Conservation (phyloP, 176 grass and related monocot species). For the Juncus effusus region DNA sequence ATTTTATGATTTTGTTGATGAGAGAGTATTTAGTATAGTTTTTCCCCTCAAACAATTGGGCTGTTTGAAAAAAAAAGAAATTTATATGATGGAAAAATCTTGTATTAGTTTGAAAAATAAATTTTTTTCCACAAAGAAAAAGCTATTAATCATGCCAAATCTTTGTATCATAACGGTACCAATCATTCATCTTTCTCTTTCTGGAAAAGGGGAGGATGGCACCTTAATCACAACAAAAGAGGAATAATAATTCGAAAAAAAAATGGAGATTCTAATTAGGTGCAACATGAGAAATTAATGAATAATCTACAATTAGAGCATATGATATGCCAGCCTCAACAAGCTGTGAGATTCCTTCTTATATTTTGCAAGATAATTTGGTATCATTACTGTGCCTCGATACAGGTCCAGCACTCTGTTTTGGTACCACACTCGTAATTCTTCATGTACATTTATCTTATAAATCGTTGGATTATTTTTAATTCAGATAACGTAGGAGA, state of each 20-base stretch:
- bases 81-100: no score
- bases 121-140: no score
- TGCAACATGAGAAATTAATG: constrained; percentile 5
- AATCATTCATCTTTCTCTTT: constrained; percentile 10
- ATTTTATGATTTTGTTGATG: no score
- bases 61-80: no score
- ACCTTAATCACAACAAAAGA: not conserved
- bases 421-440: not conserved
- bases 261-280: not conserved
- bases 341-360: constrained; percentile 16
- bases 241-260: no score
- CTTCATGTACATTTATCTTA: no score
- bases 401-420: constrained; percentile 1
- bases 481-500: no score
- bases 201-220: not conserved
- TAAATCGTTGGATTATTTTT: no score
- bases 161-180: not conserved
- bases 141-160: not conserved
- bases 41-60: no score
- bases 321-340: constrained; percentile 4
- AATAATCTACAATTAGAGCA: constrained; percentile 4
- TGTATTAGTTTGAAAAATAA: no score
- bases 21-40: no score
- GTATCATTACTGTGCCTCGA: not conserved
- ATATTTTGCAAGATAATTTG: not conserved